These are phyloP conservation scores for Jamesozyma jinghongensis DNA, from an alignment of 805 yeast genomes.

Conservation along the genomic window DNA sequence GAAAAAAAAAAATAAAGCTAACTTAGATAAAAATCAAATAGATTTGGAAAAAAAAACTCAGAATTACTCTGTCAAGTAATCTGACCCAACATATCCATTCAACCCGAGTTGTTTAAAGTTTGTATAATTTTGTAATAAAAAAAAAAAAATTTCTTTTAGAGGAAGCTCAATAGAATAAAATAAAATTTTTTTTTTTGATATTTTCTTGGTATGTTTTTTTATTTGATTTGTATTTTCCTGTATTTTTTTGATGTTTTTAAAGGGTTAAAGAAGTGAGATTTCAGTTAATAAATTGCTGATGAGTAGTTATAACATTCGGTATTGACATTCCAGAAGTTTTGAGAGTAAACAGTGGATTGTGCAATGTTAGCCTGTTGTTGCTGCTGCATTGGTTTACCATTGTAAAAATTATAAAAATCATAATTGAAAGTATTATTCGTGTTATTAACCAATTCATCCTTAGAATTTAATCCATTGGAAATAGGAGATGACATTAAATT, in stretches of 20 bases:
- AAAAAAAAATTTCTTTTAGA: not conserved
- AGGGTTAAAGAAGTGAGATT: not conserved
- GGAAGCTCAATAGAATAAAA: not conserved
- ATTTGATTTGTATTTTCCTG: too few species aligned
- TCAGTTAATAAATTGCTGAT: conserved; percentile 2
- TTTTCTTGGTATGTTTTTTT: not conserved
- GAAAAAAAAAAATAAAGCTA: too few species aligned
- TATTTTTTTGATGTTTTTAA: not conserved
- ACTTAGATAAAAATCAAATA: too few species aligned
- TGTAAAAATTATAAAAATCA: conserved; percentile 17
- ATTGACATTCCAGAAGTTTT: not conserved
- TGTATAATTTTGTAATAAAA: too few species aligned
- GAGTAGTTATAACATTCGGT: conserved; percentile 1
- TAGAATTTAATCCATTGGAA: not conserved
- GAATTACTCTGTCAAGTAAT: too few species aligned
- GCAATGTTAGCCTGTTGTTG: too few species aligned
- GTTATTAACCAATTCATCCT: not conserved
- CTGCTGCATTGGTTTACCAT: conserved; percentile 5
- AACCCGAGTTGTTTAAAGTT: too few species aligned
- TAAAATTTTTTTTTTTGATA: not conserved
- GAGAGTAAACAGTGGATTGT: not conserved
- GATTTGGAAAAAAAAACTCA: too few species aligned
- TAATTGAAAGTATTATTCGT: conserved; percentile 10
- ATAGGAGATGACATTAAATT: conserved; percentile 4
- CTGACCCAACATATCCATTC: too few species aligned